Evolutionary conservation across 371 early-diverging fungal species (phyloP).

Genomic region (Apophysomyces variabilis): DNA sequence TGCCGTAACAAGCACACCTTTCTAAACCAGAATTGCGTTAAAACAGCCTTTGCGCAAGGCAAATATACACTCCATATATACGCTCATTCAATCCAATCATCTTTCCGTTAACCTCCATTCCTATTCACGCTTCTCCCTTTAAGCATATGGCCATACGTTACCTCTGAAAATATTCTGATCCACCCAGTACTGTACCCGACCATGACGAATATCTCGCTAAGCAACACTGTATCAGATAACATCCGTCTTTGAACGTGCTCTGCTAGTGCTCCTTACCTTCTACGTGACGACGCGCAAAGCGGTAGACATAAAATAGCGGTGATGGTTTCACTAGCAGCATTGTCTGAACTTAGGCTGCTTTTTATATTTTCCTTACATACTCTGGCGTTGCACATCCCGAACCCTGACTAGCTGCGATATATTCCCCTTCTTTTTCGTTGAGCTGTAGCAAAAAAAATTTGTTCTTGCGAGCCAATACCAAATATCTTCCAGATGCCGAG

Average conservation of each 20-base stretch:
- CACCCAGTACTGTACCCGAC: constrained; percentile 66
- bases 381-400: constrained; percentile 52
- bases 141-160: constrained; percentile 13
- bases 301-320: constrained; percentile 62
- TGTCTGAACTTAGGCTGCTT: background rate
- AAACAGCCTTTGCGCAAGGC: background rate
- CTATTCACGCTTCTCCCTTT: too few relatives aligned
- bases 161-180: constrained; percentile 66
- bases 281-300: constrained; percentile 58
- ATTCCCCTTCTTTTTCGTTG: constrained; percentile 46
- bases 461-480: constrained; percentile 45
- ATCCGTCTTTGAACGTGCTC: background rate
- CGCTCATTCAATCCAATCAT: too few relatives aligned
- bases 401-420: constrained; percentile 58
- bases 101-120: too few relatives aligned
- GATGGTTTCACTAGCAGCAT: constrained; percentile 51
- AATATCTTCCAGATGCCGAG: constrained; percentile 39
- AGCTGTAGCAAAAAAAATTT: constrained; percentile 50
- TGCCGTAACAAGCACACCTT: constrained; percentile 57
- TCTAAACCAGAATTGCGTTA: constrained; percentile 26
- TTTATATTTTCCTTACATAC: constrained; percentile 12
- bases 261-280: constrained; percentile 39
- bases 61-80: too few relatives aligned
- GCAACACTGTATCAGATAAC: background rate
- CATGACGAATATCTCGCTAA: constrained; percentile 61